Base-by-base conservation (phyloP, 345 rosid genomes). In the Arabidopsis arenosa region DNA sequence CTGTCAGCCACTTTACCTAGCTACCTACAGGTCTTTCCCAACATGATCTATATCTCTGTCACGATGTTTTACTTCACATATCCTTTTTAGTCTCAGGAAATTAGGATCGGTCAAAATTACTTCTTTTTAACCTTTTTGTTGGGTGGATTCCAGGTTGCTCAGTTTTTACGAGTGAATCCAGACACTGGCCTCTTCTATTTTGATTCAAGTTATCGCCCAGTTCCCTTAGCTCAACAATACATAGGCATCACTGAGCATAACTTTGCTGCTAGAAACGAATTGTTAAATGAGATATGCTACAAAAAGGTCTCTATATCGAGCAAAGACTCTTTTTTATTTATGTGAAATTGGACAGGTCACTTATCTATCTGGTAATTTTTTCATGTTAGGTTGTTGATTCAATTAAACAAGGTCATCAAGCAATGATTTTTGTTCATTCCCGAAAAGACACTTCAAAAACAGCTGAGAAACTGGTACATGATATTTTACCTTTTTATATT, bases 171-270 rank as follows among this genome's bases (percentile, higher is more conserved):
- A 81, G 98, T 94, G 64, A 94, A 89, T 82, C 86, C 90, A 64
- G 95, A 94, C 81, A 72, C 85, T 59, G 98, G 98, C 73, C 93
- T 94, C 59, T 94, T 92, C 84, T 91, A 81, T 88, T 94, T 94
- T 79, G 98, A 94, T 85, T 86, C 98, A 67, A 94, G 97, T 81
- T 94, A 92, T 84, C 97, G 98, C 56, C 98, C 97, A 8, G 96
- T 94, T 80, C 97, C 98, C 78, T 90, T 94, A 73, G 97, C 96
- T 40, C 98, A 94, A 72, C 97, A 94, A 70, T 94, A 94, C 80
- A 94, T 94, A 80, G 98, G 98, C 74, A 90, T 94, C 39, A 92
- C 90, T 76, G 98, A 90, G 89, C 92, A 84, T 39, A 94, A 94
- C 84, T 94, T 85, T 84, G 83, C 83, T 43, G 92, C 93, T 60